These are phyloP conservation scores for Saccharum spontaneum DNA, from an alignment of 176 grass and related monocot genomes.

Conservation along the genomic window DNA sequence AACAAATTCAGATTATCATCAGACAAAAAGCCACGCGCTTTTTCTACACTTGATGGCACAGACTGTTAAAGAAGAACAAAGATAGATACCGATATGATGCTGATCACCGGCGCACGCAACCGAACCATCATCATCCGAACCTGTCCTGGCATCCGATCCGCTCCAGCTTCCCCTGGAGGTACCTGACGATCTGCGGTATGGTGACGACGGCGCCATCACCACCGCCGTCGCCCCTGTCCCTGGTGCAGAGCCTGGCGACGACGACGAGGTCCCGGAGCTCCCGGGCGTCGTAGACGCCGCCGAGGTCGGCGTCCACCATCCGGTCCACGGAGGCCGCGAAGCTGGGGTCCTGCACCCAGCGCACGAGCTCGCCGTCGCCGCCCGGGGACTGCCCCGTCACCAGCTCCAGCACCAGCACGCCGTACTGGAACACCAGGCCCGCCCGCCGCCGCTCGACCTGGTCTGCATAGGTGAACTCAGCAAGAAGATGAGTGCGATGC, in stretches of 20 bases:
- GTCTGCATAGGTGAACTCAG: constrained; percentile 39
- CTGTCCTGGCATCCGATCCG: not conserved
- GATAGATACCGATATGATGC: not conserved
- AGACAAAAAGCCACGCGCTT: not conserved
- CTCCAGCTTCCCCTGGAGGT: constrained; percentile 65
- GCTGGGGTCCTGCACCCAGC: constrained; percentile 78
- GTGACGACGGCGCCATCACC: constrained; percentile 32
- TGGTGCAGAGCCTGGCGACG: constrained; percentile 86
- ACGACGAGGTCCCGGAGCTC: constrained; percentile 79
- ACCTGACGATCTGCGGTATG: constrained; percentile 75
- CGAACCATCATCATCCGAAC: not conserved
- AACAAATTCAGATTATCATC: not conserved
- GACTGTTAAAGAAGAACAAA: not conserved
- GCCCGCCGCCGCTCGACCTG: constrained; percentile 53
- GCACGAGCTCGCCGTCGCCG: constrained; percentile 74
- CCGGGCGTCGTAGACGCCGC: constrained; percentile 64
- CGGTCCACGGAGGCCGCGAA: constrained; percentile 62
- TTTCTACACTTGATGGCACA: not conserved
- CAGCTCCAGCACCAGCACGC: constrained; percentile 88
- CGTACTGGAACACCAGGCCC: constrained; percentile 80
- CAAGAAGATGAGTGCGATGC: not conserved
- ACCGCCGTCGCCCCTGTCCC: not conserved
- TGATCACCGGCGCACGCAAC: not conserved
- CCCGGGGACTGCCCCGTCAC: constrained; percentile 82
- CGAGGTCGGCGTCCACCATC: constrained; percentile 97